These are phyloP conservation scores for Mortierella claussenii DNA, from an alignment of 192 early-diverging fungal genomes.

Conservation along the genomic window DNA sequence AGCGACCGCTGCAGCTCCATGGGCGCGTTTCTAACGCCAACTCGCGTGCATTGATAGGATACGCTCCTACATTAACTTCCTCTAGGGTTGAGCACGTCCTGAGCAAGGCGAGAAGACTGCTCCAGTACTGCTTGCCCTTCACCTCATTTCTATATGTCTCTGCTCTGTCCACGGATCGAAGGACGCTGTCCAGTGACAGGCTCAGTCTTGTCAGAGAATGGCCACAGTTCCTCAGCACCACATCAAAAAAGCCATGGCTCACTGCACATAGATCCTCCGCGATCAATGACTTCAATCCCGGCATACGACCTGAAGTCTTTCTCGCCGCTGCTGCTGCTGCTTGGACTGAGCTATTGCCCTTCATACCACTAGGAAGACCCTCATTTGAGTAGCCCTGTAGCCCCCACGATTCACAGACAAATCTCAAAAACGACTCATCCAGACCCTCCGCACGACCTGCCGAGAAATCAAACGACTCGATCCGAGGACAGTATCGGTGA, in stretches of 20 bases:
- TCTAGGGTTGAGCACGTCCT: constrained; percentile 6
- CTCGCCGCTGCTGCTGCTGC: background rate
- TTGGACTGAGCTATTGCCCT: background rate
- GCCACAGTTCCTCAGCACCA: constrained; percentile 1
- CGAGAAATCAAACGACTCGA: constrained; percentile 39
- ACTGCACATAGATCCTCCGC: constrained; percentile 1
- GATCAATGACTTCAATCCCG: constrained; percentile 5
- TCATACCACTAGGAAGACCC: background rate
- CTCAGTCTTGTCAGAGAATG: constrained; percentile 13
- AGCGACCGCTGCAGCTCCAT: constrained; percentile 4
- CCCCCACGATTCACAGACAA: constrained; percentile 30
- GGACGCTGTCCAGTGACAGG: constrained; percentile 4
- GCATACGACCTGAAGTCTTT: background rate
- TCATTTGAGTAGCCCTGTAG: background rate
- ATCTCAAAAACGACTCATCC: constrained; percentile 3
- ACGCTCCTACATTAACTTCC: constrained; percentile 10
- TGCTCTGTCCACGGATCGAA: background rate
- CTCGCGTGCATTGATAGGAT: constrained; percentile 14
- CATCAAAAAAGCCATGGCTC: constrained; percentile 4
- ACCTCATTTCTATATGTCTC: background rate
- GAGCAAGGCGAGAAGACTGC: constrained; percentile 9
- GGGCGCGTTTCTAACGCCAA: background rate
- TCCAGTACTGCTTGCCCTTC: background rate
- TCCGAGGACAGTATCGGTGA: constrained; percentile 20
- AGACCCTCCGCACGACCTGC: constrained; percentile 10